Evolutionary conservation across 495 filamentous ascomycete genomes (phyloP).

Genomic region (Endocarpon pusillum): DNA sequence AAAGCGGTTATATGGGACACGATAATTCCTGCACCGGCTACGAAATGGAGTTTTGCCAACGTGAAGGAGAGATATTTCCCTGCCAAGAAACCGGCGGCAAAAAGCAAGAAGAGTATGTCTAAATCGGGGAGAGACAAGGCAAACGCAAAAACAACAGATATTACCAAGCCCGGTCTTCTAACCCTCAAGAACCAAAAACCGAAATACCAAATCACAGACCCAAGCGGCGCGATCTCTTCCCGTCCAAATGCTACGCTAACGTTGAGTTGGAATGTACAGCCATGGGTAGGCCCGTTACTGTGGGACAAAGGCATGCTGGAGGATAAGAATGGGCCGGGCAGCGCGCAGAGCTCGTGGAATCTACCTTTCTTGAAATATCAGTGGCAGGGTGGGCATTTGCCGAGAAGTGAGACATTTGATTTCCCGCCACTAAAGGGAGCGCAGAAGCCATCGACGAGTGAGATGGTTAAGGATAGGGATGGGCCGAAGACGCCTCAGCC

Average conservation of each 20-base stretch:
- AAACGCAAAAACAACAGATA: slow-evolving; percentile 8
- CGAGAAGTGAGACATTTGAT: no score
- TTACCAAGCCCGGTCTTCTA: slow-evolving; percentile 37
- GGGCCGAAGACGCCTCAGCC: no score
- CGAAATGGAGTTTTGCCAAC: slow-evolving; percentile 31
- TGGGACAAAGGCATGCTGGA: slow-evolving; percentile 38
- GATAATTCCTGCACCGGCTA: slow-evolving; percentile 62
- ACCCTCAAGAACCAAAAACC: slow-evolving; percentile 61
- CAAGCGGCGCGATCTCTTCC: slow-evolving; percentile 54
- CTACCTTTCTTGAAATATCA: no score
- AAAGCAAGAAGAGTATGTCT: slow-evolving; percentile 4
- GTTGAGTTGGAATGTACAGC: slow-evolving; percentile 91
- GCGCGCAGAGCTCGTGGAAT: slow-evolving; percentile 47
- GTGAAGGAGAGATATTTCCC: slow-evolving; percentile 21
- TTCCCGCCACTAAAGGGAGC: no score
- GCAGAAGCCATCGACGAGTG: no score
- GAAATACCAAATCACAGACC: slow-evolving; percentile 90
- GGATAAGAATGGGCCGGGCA: slow-evolving; percentile 36
- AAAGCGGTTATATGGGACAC: slow-evolving; percentile 88
- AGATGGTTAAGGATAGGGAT: no score
- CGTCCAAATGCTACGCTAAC: slow-evolving; percentile 54
- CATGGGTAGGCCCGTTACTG: slow-evolving; percentile 77
- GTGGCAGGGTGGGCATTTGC: no score
- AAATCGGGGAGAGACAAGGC: background rate
- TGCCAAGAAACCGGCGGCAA: slow-evolving; percentile 7